Conservation (phyloP, 768 basidiomycete genomes). For the Chalciporus sphaerocephalus region DNA sequence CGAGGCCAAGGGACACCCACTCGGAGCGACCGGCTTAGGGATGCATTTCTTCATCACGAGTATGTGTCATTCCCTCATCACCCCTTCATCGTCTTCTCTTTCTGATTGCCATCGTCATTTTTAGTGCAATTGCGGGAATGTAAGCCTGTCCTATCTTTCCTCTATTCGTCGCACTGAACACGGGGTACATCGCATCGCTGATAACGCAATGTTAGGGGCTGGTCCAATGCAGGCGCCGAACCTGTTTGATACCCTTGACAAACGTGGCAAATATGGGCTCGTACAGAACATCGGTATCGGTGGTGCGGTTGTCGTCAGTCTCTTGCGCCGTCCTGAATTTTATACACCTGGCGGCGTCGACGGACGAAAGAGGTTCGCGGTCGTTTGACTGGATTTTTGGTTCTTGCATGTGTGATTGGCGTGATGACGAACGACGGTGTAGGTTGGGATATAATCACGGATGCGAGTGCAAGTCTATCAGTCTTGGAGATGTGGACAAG, state of each 20-base stretch:
- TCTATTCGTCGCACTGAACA: no score
- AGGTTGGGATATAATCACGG: slow-evolving; percentile 83
- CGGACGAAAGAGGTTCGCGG: slow-evolving; percentile 55
- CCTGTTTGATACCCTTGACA: slow-evolving; percentile 57
- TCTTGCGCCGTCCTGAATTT: slow-evolving; percentile 76
- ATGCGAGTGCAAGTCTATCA: slow-evolving; percentile 58
- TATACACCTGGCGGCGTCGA: slow-evolving; percentile 62
- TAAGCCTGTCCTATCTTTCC: slow-evolving; percentile 22
- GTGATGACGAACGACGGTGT: no score
- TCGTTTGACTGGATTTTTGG: background rate
- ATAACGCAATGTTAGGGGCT: slow-evolving; percentile 48
- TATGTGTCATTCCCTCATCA: slow-evolving; percentile 34
- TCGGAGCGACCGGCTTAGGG: slow-evolving; percentile 77
- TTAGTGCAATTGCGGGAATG: slow-evolving; percentile 74
- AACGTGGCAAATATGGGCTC: slow-evolving; percentile 73
- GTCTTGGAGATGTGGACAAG: slow-evolving; percentile 63
- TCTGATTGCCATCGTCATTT: slow-evolving; percentile 1
- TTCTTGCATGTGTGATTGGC: no score
- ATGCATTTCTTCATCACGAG: slow-evolving; percentile 88
- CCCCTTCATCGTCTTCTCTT: background rate
- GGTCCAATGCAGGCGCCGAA: slow-evolving; percentile 80
- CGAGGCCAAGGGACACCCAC: slow-evolving; percentile 85
- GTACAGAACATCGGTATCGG: slow-evolving; percentile 84
- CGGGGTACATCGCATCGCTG: no score
- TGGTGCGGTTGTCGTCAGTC: slow-evolving; percentile 71